Evolutionary conservation across 2,329 filamentous ascomycete species (phyloP).

Genomic region (Aspergillus sp.): DNA sequence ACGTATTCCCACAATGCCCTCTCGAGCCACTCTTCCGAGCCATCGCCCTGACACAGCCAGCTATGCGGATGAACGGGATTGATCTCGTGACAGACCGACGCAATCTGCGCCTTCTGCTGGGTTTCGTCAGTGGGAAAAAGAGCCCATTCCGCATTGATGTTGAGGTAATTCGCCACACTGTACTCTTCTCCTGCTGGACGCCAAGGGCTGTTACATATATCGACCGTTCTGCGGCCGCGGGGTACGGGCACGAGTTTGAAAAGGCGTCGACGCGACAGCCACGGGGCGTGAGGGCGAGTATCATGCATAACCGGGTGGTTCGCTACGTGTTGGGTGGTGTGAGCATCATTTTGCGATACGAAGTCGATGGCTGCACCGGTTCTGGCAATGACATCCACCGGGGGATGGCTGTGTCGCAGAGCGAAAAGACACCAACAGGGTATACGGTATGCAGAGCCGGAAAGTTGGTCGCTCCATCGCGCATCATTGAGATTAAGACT

Average conservation of each 20-base stretch:
- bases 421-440: no score
- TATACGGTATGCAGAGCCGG: background rate
- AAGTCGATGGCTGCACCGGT: constrained; percentile 2
- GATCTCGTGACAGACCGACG: constrained; percentile 6
- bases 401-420: no score
- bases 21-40: background rate
- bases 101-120: constrained; percentile 1
- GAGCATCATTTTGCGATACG: constrained; percentile 1
- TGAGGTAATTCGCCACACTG: background rate
- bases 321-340: background rate
- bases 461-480: background rate
- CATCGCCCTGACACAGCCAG: background rate
- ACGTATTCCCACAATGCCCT: background rate
- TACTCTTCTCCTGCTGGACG: background rate
- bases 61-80: background rate
- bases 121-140: background rate
- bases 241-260: background rate
- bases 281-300: background rate
- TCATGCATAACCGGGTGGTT: constrained; percentile 1
- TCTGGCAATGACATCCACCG: background rate
- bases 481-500: background rate
- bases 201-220: background rate
- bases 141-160: background rate
- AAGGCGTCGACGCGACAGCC: background rate
- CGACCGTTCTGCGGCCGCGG: background rate